These are phyloP conservation scores for Ocimum tenuiflorum DNA, from an alignment of 257 asterid genomes.

Conservation along the genomic window DNA sequence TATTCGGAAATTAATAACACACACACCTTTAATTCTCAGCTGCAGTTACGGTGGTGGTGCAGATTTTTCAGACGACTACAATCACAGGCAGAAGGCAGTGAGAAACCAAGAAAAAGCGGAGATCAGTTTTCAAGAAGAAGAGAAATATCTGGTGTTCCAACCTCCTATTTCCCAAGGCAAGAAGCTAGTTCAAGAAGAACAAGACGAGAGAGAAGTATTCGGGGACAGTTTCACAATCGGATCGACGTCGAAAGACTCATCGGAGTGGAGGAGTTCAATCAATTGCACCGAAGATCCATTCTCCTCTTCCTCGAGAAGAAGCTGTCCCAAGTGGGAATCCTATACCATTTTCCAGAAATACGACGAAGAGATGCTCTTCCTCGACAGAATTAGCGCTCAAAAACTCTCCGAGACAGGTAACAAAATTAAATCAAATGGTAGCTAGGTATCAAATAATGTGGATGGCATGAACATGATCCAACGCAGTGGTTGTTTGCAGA, in stretches of 20 bases:
- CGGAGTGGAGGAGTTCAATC: slow-evolving; percentile 85
- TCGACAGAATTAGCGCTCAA: slow-evolving; percentile 70
- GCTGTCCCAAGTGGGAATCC: slow-evolving; percentile 96
- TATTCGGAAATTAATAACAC: too few relatives aligned
- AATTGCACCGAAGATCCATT: slow-evolving; percentile 73
- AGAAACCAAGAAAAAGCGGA: slow-evolving; percentile 18
- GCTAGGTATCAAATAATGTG: too few relatives aligned
- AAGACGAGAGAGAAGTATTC: slow-evolving; percentile 44
- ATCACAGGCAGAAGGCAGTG: too few relatives aligned
- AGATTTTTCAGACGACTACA: slow-evolving; percentile 19
- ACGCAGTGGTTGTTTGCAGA: too few relatives aligned
- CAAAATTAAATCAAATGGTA: too few relatives aligned
- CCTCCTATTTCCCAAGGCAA: slow-evolving; percentile 39
- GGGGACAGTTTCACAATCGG: slow-evolving; percentile 75
- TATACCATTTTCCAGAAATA: slow-evolving; percentile 82
- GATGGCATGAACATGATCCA: background rate
- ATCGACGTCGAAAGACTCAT: slow-evolving; percentile 79
- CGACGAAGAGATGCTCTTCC: slow-evolving; percentile 82
- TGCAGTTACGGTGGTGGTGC: background rate
- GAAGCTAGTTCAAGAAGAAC: slow-evolving; percentile 40
- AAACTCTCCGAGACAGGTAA: slow-evolving; percentile 86
- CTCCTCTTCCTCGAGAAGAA: slow-evolving; percentile 76
- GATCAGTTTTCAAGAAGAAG: slow-evolving; percentile 29
- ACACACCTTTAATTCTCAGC: background rate
- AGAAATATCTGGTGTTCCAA: slow-evolving; percentile 43